These are phyloP conservation scores for Colletotrichum sp. DNA, from an alignment of 2,329 filamentous ascomycete species.

Conservation along the genomic window DNA sequence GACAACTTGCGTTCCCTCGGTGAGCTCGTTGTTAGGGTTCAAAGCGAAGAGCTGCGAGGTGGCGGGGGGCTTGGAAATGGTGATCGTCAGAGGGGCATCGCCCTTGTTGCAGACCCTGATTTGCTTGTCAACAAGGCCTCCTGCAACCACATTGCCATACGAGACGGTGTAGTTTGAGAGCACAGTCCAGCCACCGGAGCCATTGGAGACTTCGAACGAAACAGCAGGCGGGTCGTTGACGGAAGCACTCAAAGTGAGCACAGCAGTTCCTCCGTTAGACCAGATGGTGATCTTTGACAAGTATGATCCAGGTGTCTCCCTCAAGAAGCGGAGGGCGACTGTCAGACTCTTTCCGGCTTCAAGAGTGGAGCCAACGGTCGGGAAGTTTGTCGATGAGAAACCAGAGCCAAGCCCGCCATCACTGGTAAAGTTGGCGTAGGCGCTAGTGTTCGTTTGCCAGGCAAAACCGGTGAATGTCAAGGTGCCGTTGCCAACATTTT, in stretches of 20 bases:
- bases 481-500: constrained; percentile 39
- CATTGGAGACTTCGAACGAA: constrained; percentile 37
- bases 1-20: constrained; percentile 37
- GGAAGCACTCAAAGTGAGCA: constrained; percentile 35
- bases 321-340: constrained; percentile 37
- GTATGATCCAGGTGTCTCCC: constrained; percentile 34
- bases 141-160: constrained; percentile 37
- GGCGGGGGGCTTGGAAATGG: constrained; percentile 41
- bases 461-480: constrained; percentile 40
- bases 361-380: constrained; percentile 31
- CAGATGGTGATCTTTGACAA: constrained; percentile 38
- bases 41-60: constrained; percentile 35
- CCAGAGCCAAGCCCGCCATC: constrained; percentile 32
- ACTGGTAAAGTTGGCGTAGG: constrained; percentile 35
- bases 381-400: constrained; percentile 34
- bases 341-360: constrained; percentile 32
- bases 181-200: constrained; percentile 33
- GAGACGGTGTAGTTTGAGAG: constrained; percentile 24
- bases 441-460: constrained; percentile 32
- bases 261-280: constrained; percentile 36
- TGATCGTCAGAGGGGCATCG: constrained; percentile 38
- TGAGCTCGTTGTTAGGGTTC: constrained; percentile 33
- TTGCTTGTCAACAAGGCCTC: constrained; percentile 29
- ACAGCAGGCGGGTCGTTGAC: constrained; percentile 37
- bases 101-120: constrained; percentile 42